A percentile compares a stretch with the other conserved stretches of the same genome.
Evolutionary conservation across 2,329 filamentous ascomycete species (phyloP).

Genomic region (Aspergillus pseudoviridinutans): DNA sequence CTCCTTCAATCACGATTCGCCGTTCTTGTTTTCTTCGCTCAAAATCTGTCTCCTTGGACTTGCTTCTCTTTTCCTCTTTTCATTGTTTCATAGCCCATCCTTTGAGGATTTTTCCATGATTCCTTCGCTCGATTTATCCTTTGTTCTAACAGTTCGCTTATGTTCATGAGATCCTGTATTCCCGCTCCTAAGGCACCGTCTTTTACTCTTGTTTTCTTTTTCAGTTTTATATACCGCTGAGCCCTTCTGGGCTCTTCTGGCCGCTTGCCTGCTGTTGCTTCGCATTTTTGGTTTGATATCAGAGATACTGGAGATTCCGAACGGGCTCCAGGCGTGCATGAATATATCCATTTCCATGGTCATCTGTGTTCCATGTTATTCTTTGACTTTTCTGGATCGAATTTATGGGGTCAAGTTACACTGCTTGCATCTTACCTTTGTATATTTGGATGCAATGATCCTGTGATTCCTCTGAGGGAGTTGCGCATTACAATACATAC

Average conservation of each 20-base stretch:
- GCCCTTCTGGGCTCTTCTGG: background rate
- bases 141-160: background rate
- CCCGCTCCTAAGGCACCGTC: background rate
- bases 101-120: background rate
- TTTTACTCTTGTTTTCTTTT: background rate
- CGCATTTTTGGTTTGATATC: background rate
- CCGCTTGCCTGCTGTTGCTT: background rate
- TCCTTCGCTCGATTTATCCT: background rate
- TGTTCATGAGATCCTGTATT: background rate
- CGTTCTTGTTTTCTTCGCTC: slow-evolving; percentile 1
- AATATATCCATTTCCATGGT: background rate
- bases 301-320: background rate
- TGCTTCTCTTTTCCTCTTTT: background rate
- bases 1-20: background rate
- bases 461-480: background rate
- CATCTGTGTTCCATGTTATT: background rate
- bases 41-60: background rate
- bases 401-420: slow-evolving; percentile 3
- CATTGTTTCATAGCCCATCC: background rate
- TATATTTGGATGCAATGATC: slow-evolving; percentile 3
- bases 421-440: slow-evolving; percentile 3
- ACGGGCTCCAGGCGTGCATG: background rate
- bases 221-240: background rate
- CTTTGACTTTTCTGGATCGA: background rate
- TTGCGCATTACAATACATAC: slow-evolving; percentile 6